These are phyloP conservation scores for Lentinula sp. DNA, from an alignment of 768 basidiomycete genomes.

Conservation along the genomic window DNA sequence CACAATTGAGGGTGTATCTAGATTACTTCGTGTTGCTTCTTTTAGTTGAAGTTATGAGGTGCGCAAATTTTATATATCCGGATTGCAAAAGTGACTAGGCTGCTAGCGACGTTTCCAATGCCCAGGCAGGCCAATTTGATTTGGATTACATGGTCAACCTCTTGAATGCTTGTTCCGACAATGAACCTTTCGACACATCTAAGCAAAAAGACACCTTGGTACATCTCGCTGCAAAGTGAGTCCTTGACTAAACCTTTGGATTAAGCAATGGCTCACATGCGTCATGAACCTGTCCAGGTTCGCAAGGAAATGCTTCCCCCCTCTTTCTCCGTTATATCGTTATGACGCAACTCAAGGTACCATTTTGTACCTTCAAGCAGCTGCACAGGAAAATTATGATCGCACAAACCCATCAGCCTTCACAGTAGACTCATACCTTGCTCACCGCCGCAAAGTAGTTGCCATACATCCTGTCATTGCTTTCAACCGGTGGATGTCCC, in stretches of 20 bases:
- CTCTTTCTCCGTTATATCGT: not conserved
- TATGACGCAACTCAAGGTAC: not conserved
- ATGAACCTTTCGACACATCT: not conserved
- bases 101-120: not conserved
- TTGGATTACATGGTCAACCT: not conserved
- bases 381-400: not conserved
- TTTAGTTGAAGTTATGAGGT: not conserved
- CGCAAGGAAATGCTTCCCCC: not conserved
- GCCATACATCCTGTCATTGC: not conserved
- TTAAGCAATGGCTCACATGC: not conserved
- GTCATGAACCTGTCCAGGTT: not conserved
- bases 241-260: not conserved
- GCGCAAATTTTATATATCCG: too few relatives aligned
- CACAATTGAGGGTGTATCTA: not conserved
- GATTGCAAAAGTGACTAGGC: too few relatives aligned
- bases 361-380: not conserved
- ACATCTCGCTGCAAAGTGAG: not conserved
- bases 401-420: not conserved
- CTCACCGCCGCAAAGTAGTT: not conserved
- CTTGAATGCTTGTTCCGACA: not conserved
- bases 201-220: not conserved
- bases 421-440: not conserved
- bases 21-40: not conserved
- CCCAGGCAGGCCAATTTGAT: not conserved
- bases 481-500: not conserved